Conservation (phyloP, 2,329 filamentous ascomycete species). For the Atkinsonella hypoxylon region DNA sequence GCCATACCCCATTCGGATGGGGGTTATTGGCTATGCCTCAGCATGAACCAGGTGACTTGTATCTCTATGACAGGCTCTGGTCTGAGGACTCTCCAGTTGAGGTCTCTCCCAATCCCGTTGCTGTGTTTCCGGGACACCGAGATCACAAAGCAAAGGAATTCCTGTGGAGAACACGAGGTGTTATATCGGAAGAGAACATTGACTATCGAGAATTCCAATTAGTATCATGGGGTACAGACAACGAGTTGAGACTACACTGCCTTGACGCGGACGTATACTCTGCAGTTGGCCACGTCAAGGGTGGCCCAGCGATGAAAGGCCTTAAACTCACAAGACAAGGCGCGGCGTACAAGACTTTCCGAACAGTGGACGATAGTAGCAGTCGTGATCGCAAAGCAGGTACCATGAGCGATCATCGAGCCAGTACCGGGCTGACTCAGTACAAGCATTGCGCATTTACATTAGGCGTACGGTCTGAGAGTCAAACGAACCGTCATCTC, state of each 20-base stretch:
- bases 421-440: slow-evolving; percentile 29
- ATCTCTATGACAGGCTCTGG: slow-evolving; percentile 63
- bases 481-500: slow-evolving; percentile 17
- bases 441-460: slow-evolving; percentile 32
- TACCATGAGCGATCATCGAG: slow-evolving; percentile 50
- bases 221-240: slow-evolving; percentile 85
- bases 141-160: slow-evolving; percentile 77
- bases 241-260: slow-evolving; percentile 66
- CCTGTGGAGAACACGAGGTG: slow-evolving; percentile 71
- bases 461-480: slow-evolving; percentile 28
- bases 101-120: slow-evolving; percentile 34
- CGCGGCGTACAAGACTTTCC: slow-evolving; percentile 75
- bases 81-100: slow-evolving; percentile 32
- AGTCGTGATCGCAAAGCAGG: slow-evolving; percentile 45
- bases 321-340: slow-evolving; percentile 71
- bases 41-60: slow-evolving; percentile 71
- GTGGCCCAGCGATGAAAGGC: slow-evolving; percentile 49
- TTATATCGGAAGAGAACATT: slow-evolving; percentile 50
- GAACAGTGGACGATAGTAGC: slow-evolving; percentile 51
- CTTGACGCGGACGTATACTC: slow-evolving; percentile 53
- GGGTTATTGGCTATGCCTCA: slow-evolving; percentile 87
- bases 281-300: slow-evolving; percentile 62
- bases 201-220: slow-evolving; percentile 86
- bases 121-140: slow-evolving; percentile 49
- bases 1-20: slow-evolving; percentile 81